Conservation (phyloP, 805 yeast genomes). For the Torulaspora indica region DNA sequence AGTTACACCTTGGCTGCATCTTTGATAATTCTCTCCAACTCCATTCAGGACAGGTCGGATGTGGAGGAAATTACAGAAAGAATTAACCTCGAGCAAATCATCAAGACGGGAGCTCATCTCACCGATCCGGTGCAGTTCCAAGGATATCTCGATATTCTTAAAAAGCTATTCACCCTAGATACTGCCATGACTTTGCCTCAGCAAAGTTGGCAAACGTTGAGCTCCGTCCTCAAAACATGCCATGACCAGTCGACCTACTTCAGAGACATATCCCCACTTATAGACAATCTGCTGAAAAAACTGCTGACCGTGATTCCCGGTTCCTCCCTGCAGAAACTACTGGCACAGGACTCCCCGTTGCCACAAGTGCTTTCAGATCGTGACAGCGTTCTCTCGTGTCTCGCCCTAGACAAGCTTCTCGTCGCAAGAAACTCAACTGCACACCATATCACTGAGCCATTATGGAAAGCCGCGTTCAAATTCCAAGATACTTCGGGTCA, state of each 20-base stretch:
- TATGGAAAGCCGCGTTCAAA: conserved; percentile 27
- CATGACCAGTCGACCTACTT: conserved; percentile 29
- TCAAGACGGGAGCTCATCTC: conserved; percentile 13
- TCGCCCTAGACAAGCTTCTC: conserved; percentile 30
- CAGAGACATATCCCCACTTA: conserved; percentile 22
- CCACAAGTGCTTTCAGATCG: conserved; percentile 17
- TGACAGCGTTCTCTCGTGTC: conserved; percentile 25
- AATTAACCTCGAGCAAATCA: conserved; percentile 16
- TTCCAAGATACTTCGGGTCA: conserved; percentile 15
- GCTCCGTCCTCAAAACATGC: conserved; percentile 17
- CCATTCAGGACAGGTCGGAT: conserved; percentile 22
- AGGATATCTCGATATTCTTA: conserved; percentile 30
- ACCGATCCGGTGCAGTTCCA: conserved; percentile 35
- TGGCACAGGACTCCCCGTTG: conserved; percentile 9
- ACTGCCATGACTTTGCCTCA: conserved; percentile 21
- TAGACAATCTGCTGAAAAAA: conserved; percentile 27
- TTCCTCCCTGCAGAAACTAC: conserved; percentile 13
- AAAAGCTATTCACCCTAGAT: conserved; percentile 26
- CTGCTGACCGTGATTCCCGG: conserved; percentile 29
- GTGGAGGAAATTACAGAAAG: conserved; percentile 17
- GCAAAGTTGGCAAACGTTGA: conserved; percentile 14
- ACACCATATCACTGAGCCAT: conserved; percentile 5
- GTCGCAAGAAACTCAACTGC: conserved; percentile 12
- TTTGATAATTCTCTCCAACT: conserved; percentile 28
- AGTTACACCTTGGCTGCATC: conserved; percentile 29